Evolutionary conservation across 352 stramenopile genomes (phyloP).

Genomic region (Pythium periplocum): DNA sequence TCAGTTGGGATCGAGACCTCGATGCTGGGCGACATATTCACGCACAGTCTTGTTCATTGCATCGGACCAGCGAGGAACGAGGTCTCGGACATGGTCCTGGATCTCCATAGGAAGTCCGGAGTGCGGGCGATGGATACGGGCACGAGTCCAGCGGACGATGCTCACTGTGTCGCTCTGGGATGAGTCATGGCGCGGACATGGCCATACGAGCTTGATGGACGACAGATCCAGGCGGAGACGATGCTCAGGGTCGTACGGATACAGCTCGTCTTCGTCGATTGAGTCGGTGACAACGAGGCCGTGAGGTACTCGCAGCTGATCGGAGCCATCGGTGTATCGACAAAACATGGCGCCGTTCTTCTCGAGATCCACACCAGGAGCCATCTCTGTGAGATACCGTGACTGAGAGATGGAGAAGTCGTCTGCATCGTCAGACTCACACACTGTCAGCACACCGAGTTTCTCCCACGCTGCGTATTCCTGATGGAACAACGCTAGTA

Average conservation of each 20-base stretch:
- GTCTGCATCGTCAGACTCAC: conserved; percentile 24
- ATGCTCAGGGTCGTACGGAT: conserved; percentile 24
- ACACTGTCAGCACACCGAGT: conserved; percentile 36
- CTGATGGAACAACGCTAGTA: conserved; percentile 35
- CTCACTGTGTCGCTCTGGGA: too few relatives aligned
- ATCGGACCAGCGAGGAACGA: too few relatives aligned
- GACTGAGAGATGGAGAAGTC: background rate
- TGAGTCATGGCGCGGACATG: too few relatives aligned
- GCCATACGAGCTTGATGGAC: too few relatives aligned
- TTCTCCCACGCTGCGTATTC: conserved; percentile 45
- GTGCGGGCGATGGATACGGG: too few relatives aligned
- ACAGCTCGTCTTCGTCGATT: conserved; percentile 26
- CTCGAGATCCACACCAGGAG: conserved; percentile 1
- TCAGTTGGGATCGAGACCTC: too few relatives aligned
- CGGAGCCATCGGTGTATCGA: background rate
- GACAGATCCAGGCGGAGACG: conserved; percentile 20
- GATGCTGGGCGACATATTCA: too few relatives aligned
- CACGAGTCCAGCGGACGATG: too few relatives aligned
- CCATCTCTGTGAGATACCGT: background rate
- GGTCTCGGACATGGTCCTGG: too few relatives aligned
- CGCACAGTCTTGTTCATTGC: too few relatives aligned
- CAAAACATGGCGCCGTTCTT: conserved; percentile 4
- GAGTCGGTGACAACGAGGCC: conserved; percentile 28
- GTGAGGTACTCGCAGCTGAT: conserved; percentile 10
- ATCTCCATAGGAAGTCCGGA: too few relatives aligned